Conservation (phyloP, 495 filamentous ascomycete species). For the Penicillium cataractarum region DNA sequence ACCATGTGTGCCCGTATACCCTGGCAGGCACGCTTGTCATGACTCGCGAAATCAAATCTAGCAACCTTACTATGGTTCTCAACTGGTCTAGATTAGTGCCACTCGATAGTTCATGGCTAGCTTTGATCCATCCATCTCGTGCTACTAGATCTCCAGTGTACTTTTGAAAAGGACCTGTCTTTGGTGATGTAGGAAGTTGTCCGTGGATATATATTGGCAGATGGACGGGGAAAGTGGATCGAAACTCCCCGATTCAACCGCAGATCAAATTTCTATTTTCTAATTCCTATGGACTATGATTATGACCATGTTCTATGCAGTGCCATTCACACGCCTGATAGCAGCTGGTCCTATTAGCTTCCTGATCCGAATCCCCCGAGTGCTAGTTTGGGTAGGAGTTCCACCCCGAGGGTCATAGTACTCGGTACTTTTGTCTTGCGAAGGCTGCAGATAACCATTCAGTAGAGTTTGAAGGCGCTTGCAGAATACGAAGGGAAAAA, state of each 20-base stretch:
- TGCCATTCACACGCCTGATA: not conserved
- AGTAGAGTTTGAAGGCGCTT: not conserved
- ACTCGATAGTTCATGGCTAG: too few relatives aligned
- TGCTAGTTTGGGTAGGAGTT: not conserved
- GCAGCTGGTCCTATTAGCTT: not conserved
- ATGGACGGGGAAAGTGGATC: not conserved
- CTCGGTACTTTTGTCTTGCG: not conserved
- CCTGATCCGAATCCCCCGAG: not conserved
- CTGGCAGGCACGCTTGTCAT: not conserved
- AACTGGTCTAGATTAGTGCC: not conserved
- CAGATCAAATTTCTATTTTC: not conserved
- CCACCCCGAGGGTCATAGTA: not conserved
- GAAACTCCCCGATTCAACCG: not conserved
- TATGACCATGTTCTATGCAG: not conserved
- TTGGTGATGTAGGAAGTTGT: not conserved
- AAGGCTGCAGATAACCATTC: not conserved
- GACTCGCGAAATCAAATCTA: not conserved
- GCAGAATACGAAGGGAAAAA: constrained; percentile 3
- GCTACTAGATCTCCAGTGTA: not conserved
- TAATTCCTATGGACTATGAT: not conserved
- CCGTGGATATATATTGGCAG: not conserved
- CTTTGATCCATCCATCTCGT: not conserved
- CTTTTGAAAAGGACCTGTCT: not conserved
- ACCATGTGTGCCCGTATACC: too few relatives aligned
- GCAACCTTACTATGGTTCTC: not conserved